Base-by-base conservation (phyloP, 257 asterid genomes). In the Craterostigma plantagineum region DNA sequence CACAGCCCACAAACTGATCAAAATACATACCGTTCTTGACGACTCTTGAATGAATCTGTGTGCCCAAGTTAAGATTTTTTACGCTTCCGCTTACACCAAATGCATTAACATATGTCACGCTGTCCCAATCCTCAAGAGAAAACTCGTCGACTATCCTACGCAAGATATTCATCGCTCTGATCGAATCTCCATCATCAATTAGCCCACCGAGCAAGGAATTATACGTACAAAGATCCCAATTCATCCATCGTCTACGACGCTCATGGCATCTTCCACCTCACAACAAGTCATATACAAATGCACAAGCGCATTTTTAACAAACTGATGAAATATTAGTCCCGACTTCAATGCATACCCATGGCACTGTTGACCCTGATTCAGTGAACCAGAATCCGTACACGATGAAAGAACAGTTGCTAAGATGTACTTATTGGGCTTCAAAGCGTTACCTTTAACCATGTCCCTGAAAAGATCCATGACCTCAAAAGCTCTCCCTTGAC, bases 321-420 rank as follows among this genome's bases (percentile, higher is more conserved):
- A 74, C 46, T 33, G 75, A 54, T 77, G 73, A 51, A 65, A 77
- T 37, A 72, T 37, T 67, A 81, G 55, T 7, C 92, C 92, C 38
- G 87, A 72, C 35, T 71, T 77, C 57, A 81, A 35, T 0, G 74
- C 94, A 56, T 68, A 69, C 33, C 79, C 91, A 45, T 85, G 94
- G 49, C 73, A 85, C 38, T 81, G 91, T 14, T 10, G 61, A 51
- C 96, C 96, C 61, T 66, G 77, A 8, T 57, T 66, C 50, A 72
- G 41, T 59, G 73, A 67, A 38, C 79, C 68, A 18, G 55, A 41
- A 15, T 51, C 60, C 10, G 96, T 71, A 48, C 92, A 77, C 7
- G 69, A 68, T 3, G 92, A 73, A 57, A 85, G 63, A 43, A 75
- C 83, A n/a, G 67, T 71, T 3, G 96, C 68, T 0, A 81, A 42